phyloP scores from a whole-genome alignment of 108 stramenopile species.

The Nannochloropsis gaditana region DNA sequence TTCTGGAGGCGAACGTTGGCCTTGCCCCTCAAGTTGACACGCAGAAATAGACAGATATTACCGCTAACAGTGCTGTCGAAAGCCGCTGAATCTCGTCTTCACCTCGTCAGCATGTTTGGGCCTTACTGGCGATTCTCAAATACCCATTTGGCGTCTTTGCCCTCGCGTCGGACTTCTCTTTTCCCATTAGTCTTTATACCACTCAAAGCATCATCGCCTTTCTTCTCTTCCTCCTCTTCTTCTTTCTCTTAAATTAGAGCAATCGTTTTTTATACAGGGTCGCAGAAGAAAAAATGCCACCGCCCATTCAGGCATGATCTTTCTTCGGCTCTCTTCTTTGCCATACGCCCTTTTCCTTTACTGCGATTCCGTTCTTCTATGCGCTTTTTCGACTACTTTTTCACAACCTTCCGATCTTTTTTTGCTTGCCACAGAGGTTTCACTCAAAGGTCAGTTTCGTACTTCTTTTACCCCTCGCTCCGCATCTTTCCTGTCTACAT shows the following conservation, averaged over 20 bases:
- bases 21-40: neutral
- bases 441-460: neutral
- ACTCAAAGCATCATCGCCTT: neutral
- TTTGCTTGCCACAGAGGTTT: neutral
- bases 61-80: neutral
- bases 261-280: neutral
- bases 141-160: too few relatives aligned
- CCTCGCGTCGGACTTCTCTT: too few relatives aligned
- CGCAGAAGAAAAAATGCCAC: too few relatives aligned
- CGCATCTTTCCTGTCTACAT: neutral
- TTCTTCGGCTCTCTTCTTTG: neutral
- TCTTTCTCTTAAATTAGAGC: neutral
- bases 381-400: neutral
- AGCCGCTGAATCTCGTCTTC: too few relatives aligned
- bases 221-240: neutral
- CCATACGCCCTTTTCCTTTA: neutral
- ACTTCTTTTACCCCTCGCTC: neutral
- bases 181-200: neutral
- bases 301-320: neutral
- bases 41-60: neutral
- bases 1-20: neutral
- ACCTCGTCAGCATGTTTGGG: too few relatives aligned
- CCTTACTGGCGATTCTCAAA: too few relatives aligned
- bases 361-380: neutral
- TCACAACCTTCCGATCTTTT: neutral